Percentiles rank a stretch among this genome's conserved stretches.
These are phyloP conservation scores for Garcia nutans DNA, from an alignment of 345 rosid species.

Conservation along the genomic window DNA sequence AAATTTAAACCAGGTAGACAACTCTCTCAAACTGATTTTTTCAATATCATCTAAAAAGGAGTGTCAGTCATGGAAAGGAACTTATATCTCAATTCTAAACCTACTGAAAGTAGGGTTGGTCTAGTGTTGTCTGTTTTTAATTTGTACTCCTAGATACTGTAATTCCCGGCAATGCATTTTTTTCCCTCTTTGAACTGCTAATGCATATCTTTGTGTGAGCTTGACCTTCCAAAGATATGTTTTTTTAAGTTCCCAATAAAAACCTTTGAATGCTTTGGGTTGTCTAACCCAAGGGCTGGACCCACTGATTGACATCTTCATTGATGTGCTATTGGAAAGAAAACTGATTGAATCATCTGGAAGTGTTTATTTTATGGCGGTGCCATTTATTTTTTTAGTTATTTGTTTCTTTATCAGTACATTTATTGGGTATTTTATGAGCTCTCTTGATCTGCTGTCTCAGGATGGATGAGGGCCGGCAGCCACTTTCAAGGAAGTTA, in stretches of 20 bases:
- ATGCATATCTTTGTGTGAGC: background rate
- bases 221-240: background rate
- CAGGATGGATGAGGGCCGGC: conserved; percentile 99
- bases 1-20: too few relatives aligned
- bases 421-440: conserved; percentile 14
- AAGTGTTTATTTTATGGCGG: background rate
- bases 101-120: too few relatives aligned
- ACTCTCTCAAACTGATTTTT: too few relatives aligned
- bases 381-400: background rate
- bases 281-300: background rate
- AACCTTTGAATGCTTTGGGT: background rate
- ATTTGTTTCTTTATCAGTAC: background rate
- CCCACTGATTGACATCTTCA: background rate
- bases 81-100: too few relatives aligned
- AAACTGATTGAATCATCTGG: background rate
- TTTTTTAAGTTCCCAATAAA: background rate
- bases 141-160: too few relatives aligned
- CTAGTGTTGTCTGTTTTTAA: too few relatives aligned
- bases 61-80: too few relatives aligned
- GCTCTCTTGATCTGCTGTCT: conserved; percentile 18
- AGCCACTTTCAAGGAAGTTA: conserved; percentile 94
- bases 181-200: background rate
- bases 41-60: too few relatives aligned
- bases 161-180: too few relatives aligned
- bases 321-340: background rate